phyloP scores from a whole-genome alignment of 495 filamentous ascomycete genomes.

The Aspergillus campestris region DNA sequence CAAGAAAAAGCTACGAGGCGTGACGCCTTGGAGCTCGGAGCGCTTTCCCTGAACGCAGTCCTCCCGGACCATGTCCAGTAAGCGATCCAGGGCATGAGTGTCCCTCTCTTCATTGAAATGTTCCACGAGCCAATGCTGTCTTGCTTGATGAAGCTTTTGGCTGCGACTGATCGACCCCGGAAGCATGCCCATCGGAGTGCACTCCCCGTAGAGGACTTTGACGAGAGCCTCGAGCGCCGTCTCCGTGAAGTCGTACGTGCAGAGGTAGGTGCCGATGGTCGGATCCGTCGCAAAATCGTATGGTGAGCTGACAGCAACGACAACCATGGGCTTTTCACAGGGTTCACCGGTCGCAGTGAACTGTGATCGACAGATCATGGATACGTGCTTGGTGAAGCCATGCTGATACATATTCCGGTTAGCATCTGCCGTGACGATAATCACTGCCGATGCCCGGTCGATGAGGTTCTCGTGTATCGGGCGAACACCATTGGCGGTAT shows the following conservation, averaged over 20 bases:
- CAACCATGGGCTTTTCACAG: slow-evolving; percentile 59
- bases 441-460: slow-evolving; percentile 73
- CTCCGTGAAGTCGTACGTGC: slow-evolving; percentile 91
- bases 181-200: slow-evolving; percentile 60
- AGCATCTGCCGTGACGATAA: slow-evolving; percentile 82
- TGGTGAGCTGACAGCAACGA: slow-evolving; percentile 83
- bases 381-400: slow-evolving; percentile 84
- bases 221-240: slow-evolving; percentile 77
- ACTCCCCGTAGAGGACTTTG: slow-evolving; percentile 70
- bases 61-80: slow-evolving; percentile 56
- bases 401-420: slow-evolving; percentile 86
- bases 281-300: slow-evolving; percentile 94
- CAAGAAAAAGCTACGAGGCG: slow-evolving; percentile 66
- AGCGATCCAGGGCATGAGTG: slow-evolving; percentile 54
- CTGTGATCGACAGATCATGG: slow-evolving; percentile 83
- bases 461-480: slow-evolving; percentile 87
- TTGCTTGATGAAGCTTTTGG: slow-evolving; percentile 69
- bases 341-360: slow-evolving; percentile 46
- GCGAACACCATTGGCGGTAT: slow-evolving; percentile 80
- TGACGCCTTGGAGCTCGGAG: slow-evolving; percentile 56
- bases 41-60: slow-evolving; percentile 46
- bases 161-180: slow-evolving; percentile 78
- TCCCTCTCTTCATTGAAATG: slow-evolving; percentile 73
- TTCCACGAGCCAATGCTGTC: slow-evolving; percentile 87
- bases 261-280: slow-evolving; percentile 78